These are phyloP conservation scores for Elongisporangium prolatum DNA, from an alignment of 352 stramenopile species.

Conservation along the genomic window DNA sequence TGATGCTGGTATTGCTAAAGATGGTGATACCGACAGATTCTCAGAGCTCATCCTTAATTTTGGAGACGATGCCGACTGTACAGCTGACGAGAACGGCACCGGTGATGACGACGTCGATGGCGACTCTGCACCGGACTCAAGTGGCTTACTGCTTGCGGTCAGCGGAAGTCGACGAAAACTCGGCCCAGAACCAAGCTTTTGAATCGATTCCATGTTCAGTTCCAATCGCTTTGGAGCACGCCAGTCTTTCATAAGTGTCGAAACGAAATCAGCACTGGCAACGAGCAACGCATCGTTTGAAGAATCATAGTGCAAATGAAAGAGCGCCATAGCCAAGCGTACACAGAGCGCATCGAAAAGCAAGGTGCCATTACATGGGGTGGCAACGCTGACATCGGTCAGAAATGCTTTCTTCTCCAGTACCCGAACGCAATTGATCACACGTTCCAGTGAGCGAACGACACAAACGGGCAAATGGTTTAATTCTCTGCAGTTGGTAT, in stretches of 20 bases:
- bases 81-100: neutral
- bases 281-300: constrained; percentile 13
- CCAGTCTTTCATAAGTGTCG: constrained; percentile 43
- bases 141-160: neutral
- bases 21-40: neutral
- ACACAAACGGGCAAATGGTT: constrained; percentile 52
- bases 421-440: constrained; percentile 41
- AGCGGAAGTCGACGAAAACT: neutral
- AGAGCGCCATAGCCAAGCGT: constrained; percentile 59
- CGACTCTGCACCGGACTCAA: neutral
- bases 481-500: constrained; percentile 31
- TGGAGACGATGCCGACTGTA: neutral
- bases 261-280: constrained; percentile 32
- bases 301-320: constrained; percentile 27
- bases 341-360: constrained; percentile 46
- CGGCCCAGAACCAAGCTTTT: constrained; percentile 17
- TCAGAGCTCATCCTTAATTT: neutral
- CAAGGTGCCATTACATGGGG: constrained; percentile 1
- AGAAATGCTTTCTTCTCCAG: constrained; percentile 30
- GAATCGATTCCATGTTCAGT: constrained; percentile 67
- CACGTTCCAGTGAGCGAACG: constrained; percentile 57
- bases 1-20: neutral
- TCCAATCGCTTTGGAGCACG: constrained; percentile 57
- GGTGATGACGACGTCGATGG: neutral
- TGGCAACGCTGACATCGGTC: constrained; percentile 5